Conservation (phyloP, 352 stramenopile species). For the Globisporangium iwayamae region DNA sequence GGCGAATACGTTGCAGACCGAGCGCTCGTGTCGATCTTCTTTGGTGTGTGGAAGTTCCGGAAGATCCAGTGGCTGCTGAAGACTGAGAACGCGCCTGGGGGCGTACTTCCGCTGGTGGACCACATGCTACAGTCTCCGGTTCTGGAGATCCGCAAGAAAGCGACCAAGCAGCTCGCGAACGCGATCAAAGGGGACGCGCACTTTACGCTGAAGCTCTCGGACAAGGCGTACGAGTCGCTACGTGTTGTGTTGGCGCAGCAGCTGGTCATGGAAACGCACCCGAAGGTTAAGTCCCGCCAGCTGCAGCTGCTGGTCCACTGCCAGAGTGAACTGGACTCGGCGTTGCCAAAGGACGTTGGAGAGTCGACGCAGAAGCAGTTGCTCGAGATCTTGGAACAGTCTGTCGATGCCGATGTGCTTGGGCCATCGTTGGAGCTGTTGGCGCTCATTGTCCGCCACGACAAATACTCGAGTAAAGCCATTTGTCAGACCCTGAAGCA, state of each 20-base stretch:
- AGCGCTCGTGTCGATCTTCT: constrained; percentile 47
- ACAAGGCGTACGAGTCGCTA: constrained; percentile 21
- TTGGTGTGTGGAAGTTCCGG: constrained; percentile 17
- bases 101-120: constrained; percentile 20
- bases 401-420: constrained; percentile 47
- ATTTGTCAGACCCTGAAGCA: constrained; percentile 23
- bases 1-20: constrained; percentile 47
- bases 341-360: constrained; percentile 10
- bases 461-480: background rate
- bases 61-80: constrained; percentile 12
- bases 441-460: constrained; percentile 29
- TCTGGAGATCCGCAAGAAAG: constrained; percentile 61
- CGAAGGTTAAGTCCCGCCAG: constrained; percentile 54
- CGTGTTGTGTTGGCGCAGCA: constrained; percentile 40
- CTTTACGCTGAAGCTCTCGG: constrained; percentile 9
- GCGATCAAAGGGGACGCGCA: constrained; percentile 15
- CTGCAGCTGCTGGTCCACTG: constrained; percentile 49
- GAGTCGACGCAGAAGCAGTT: constrained; percentile 23
- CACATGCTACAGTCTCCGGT: constrained; percentile 39
- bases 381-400: constrained; percentile 28
- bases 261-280: constrained; percentile 58
- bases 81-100: constrained; percentile 2
- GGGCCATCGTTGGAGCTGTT: constrained; percentile 62
- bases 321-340: constrained; percentile 21
- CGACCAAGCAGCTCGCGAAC: constrained; percentile 51